A percentile compares a stretch with the other conserved stretches of the same genome.
Evolutionary conservation across 2,329 filamentous ascomycete species (phyloP).

Genomic region (Thyridium curvatum): DNA sequence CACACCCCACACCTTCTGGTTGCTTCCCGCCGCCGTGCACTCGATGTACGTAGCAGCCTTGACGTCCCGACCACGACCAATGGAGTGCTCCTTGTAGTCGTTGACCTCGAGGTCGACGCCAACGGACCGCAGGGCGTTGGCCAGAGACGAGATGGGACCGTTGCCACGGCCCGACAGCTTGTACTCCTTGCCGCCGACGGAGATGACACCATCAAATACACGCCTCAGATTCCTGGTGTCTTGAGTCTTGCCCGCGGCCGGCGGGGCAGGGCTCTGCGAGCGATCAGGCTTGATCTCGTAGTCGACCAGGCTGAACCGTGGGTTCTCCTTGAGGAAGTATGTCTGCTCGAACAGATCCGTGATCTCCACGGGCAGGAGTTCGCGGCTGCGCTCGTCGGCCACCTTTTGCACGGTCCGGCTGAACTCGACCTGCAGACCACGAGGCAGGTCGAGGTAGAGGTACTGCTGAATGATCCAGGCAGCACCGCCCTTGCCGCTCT

Average conservation of each 20-base stretch:
- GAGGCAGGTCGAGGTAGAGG: constrained; percentile 85
- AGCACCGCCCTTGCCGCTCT: constrained; percentile 88
- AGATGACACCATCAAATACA: constrained; percentile 77
- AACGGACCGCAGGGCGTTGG: constrained; percentile 70
- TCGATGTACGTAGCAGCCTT: constrained; percentile 97
- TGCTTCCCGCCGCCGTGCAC: constrained; percentile 63
- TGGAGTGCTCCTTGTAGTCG: constrained; percentile 95
- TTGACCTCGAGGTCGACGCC: constrained; percentile 85
- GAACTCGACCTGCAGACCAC: constrained; percentile 88
- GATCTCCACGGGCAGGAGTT: constrained; percentile 80
- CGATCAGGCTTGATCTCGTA: constrained; percentile 87
- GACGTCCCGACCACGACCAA: constrained; percentile 72
- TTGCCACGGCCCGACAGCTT: constrained; percentile 76
- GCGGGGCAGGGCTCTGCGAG: constrained; percentile 65
- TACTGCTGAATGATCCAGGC: constrained; percentile 91
- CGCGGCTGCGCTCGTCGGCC: constrained; percentile 74
- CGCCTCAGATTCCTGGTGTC: constrained; percentile 74
- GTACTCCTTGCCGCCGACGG: constrained; percentile 75
- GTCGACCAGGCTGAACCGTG: constrained; percentile 80
- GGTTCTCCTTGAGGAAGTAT: constrained; percentile 79
- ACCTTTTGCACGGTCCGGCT: constrained; percentile 77
- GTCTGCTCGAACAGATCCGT: constrained; percentile 80
- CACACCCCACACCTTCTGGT: constrained; percentile 79
- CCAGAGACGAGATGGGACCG: constrained; percentile 84
- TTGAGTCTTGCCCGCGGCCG: constrained; percentile 61